Evolutionary conservation across 768 basidiomycete species (phyloP).

Genomic region (Xerocomellus intermedius): DNA sequence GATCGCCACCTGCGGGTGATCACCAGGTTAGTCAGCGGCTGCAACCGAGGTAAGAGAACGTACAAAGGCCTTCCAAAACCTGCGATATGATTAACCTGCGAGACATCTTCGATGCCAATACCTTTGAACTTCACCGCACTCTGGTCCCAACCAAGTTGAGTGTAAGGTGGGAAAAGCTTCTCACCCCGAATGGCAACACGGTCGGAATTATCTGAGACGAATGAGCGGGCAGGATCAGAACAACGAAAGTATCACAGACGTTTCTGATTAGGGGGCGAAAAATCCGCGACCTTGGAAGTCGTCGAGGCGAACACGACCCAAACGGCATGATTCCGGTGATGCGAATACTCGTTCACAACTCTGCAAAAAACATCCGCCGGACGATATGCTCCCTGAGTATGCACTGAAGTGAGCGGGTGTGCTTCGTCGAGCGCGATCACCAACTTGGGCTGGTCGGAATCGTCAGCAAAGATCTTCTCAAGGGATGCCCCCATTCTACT

Average conservation of each 20-base stretch:
- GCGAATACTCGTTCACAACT: constrained; percentile 6
- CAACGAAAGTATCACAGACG: background rate
- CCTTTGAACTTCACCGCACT: background rate
- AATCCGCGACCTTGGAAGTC: background rate
- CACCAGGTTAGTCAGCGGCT: background rate
- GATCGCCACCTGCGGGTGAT: constrained; percentile 3
- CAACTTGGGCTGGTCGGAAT: background rate
- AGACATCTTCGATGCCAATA: background rate
- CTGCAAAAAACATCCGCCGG: constrained; percentile 8
- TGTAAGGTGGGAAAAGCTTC: constrained; percentile 7
- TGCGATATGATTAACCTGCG: background rate
- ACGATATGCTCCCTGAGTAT: background rate
- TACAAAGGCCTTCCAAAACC: constrained; percentile 1
- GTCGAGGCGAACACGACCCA: background rate
- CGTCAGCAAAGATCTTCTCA: background rate
- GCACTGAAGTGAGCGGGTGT: background rate
- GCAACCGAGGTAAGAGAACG: background rate
- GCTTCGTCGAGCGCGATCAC: constrained; percentile 19
- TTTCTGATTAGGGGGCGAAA: background rate
- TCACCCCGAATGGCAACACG: background rate
- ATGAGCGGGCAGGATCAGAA: background rate
- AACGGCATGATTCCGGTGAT: background rate
- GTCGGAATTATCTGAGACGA: constrained; percentile 8
- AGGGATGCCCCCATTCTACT: background rate
- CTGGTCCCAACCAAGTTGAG: constrained; percentile 19